Evolutionary conservation across 2,329 filamentous ascomycete genomes (phyloP).

Genomic region (Colletotrichum tofieldiae): DNA sequence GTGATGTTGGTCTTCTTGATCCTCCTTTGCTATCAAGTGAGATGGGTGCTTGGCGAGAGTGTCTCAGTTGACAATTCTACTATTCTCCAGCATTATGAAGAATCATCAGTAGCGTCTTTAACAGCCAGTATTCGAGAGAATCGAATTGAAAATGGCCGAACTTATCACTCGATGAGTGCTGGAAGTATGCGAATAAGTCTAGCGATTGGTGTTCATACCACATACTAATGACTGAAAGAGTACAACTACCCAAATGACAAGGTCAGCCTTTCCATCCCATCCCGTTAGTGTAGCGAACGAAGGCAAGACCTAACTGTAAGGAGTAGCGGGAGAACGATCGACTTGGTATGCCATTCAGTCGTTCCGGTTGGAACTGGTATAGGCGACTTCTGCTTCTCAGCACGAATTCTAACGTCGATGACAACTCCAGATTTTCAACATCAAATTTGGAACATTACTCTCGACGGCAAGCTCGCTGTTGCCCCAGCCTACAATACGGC

Average conservation of each 20-base stretch:
- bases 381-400: background rate
- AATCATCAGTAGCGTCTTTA: constrained; percentile 5
- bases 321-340: constrained; percentile 51
- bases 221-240: constrained; percentile 39
- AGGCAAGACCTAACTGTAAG: too few species aligned
- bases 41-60: background rate
- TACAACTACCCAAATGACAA: constrained; percentile 48
- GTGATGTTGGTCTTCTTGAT: background rate
- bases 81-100: background rate
- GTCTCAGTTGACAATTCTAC: background rate
- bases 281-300: constrained; percentile 22
- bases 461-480: constrained; percentile 49
- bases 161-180: constrained; percentile 51
- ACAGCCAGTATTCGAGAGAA: constrained; percentile 54
- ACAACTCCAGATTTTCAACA: constrained; percentile 52
- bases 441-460: constrained; percentile 51
- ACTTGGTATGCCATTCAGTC: constrained; percentile 29
- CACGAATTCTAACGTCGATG: background rate
- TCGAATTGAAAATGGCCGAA: constrained; percentile 56
- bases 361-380: background rate
- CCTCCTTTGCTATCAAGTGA: background rate
- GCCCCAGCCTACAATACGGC: constrained; percentile 47
- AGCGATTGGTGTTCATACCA: background rate
- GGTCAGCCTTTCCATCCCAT: constrained; percentile 10
- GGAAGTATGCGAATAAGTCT: background rate